Evolutionary conservation across 257 asterid genomes (phyloP), one percentile per base, ranked within the genome.

Genomic region (Nicotiana tomentosiformis): DNA sequence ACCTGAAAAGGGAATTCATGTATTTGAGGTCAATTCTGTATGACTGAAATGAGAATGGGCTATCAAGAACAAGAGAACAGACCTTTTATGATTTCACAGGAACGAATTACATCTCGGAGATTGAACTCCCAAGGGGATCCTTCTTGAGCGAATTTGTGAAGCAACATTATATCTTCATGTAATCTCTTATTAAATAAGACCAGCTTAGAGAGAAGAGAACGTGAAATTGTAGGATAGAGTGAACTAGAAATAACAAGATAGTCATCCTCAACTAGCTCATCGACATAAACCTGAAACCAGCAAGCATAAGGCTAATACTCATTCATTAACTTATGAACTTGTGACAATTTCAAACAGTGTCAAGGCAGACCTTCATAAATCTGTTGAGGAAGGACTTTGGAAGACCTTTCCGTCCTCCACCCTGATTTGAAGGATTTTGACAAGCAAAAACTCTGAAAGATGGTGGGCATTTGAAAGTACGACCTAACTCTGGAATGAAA

Each of bases 61-160:
- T 49, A 23, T 33, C 77, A 33, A 66, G 16, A 56, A 51, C 49
- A 88, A 30, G 77, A 56, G 66, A 12, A 80, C 43, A 32, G 33
- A 95, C 98, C 97, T 87, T 89, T 86, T 65, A 96, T 96, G 86
- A 96, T 90, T 88, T 96, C 91, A 77, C 99, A 96, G 53, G 99
- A 96, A 65, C 99, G 99, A 49, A 89, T 87, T 86, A 96, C 97
- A 84, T 96, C 99, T 10, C 99, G 97, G 77, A 96, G 93, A 87
- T 96, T 96, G 88, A 96, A 96, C 90, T 96, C 99, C 99, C 99
- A 96, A 30, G 99, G 99, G 85, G 98, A 94, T 87, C 99, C 99
- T 77, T 89, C 92, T 85, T 90, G 98, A 84, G 92, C 98, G 77
- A 96, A 96, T 68, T 90, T 94, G 84, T 87, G 93, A 85, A 86